Evolutionary conservation across 1,284 basidiomycete species (phyloP).

Genomic region (Leccinum subrobustum): DNA sequence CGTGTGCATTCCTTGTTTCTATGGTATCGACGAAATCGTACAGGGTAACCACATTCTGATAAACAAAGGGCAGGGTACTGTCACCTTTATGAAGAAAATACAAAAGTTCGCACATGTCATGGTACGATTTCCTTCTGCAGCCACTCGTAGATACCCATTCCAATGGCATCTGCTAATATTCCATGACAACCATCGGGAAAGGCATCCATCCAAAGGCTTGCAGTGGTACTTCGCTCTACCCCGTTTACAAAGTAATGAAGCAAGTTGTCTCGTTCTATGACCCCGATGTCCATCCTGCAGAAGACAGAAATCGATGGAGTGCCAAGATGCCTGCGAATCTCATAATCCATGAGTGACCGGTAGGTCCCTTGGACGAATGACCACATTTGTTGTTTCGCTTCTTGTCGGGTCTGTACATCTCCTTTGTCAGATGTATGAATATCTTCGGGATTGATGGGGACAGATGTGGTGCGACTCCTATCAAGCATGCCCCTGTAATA

Average conservation of each 20-base stretch:
- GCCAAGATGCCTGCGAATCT: background rate
- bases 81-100: no score
- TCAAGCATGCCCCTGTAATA: background rate
- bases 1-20: no score
- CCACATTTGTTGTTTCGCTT: background rate
- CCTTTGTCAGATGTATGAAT: background rate
- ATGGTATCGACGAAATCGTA: no score
- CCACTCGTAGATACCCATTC: background rate
- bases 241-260: background rate
- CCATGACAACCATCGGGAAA: background rate
- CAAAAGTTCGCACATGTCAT: no score
- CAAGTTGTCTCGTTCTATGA: background rate
- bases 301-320: background rate
- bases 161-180: background rate
- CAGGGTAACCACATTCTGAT: no score
- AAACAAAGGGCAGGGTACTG: no score
- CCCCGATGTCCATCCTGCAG: background rate
- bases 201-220: background rate
- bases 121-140: background rate
- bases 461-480: background rate
- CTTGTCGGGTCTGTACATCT: background rate
- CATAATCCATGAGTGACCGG: background rate
- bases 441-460: background rate
- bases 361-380: background rate
- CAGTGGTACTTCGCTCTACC: background rate